phyloP scores from a whole-genome alignment of 1,284 basidiomycete species.

The Cryptococcus hybrid region DNA sequence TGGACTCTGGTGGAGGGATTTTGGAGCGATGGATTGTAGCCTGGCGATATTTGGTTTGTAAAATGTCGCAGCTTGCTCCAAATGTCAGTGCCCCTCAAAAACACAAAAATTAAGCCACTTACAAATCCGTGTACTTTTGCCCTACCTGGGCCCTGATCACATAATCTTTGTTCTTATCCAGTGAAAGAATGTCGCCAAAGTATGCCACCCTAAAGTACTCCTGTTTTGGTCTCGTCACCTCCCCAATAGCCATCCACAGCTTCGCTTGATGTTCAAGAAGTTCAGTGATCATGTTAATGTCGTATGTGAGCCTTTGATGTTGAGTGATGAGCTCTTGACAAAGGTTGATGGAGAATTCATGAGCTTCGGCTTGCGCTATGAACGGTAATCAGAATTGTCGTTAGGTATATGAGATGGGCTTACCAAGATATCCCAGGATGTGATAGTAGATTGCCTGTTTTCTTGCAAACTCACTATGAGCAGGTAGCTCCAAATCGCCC shows the following conservation, averaged over 20 bases:
- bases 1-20: constrained; percentile 74
- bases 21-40: constrained; percentile 74
- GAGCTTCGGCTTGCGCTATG: constrained; percentile 88
- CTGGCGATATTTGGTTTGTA: constrained; percentile 88
- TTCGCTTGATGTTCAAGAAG: constrained; percentile 80
- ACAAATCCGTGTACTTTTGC: constrained; percentile 43
- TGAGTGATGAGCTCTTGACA: constrained; percentile 85
- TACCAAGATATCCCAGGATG: constrained; percentile 82
- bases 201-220: constrained; percentile 84
- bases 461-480: constrained; percentile 89
- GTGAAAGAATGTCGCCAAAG: constrained; percentile 42
- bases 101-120: constrained; percentile 3
- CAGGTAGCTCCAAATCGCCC: constrained; percentile 74
- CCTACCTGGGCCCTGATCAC: constrained; percentile 42
- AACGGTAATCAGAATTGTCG: not conserved
- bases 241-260: constrained; percentile 77
- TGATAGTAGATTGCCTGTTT: constrained; percentile 86
- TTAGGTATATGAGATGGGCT: constrained; percentile 10
- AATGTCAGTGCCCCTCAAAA: not conserved
- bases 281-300: constrained; percentile 80
- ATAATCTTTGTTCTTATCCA: constrained; percentile 47
- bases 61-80: constrained; percentile 76
- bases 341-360: constrained; percentile 90
- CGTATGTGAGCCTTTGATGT: constrained; percentile 81
- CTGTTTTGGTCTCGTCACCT: constrained; percentile 76